phyloP scores from a whole-genome alignment of 495 filamentous ascomycete genomes.

The Talaromyces stipitatus region DNA sequence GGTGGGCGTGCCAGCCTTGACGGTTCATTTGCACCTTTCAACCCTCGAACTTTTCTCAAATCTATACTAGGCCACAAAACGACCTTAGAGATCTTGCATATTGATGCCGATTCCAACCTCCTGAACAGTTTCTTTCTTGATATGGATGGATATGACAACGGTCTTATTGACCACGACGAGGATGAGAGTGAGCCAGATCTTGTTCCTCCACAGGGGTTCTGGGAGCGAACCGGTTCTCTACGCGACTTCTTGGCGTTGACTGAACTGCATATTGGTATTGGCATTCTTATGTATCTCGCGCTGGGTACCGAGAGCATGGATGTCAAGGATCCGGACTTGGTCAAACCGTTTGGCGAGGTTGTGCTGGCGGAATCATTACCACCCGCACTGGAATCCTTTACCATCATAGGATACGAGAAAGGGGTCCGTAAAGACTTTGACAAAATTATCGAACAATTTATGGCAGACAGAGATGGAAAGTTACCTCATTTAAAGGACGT shows the following conservation, averaged over 20 bases:
- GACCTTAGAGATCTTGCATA: slow-evolving; percentile 18
- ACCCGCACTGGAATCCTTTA: slow-evolving; percentile 15
- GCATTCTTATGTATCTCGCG: slow-evolving; percentile 17
- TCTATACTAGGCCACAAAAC: slow-evolving; percentile 14
- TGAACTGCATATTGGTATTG: slow-evolving; percentile 13
- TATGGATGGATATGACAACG: neutral
- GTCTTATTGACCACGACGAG: slow-evolving; percentile 2
- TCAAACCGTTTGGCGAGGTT: neutral
- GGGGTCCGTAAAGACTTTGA: slow-evolving; percentile 9
- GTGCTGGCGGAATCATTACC: slow-evolving; percentile 14
- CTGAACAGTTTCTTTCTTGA: neutral
- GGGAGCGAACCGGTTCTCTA: slow-evolving; percentile 10
- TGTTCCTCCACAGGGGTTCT: neutral
- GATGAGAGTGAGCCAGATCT: neutral
- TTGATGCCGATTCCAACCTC: slow-evolving; percentile 14
- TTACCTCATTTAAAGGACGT: slow-evolving; percentile 12
- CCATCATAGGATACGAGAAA: slow-evolving; percentile 18
- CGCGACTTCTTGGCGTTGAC: slow-evolving; percentile 15
- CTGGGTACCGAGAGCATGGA: slow-evolving; percentile 4
- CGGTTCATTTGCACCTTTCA: slow-evolving; percentile 6
- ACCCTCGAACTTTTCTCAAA: slow-evolving; percentile 16
- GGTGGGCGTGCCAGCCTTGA: slow-evolving; percentile 12
- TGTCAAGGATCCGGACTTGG: neutral
- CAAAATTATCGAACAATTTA: slow-evolving; percentile 12
- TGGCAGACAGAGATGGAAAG: slow-evolving; percentile 4